A percentile compares a stretch with the other conserved stretches of the same genome.
phyloP scores from a whole-genome alignment of 371 early-diverging fungal genomes.

The Mucor saturninus region DNA sequence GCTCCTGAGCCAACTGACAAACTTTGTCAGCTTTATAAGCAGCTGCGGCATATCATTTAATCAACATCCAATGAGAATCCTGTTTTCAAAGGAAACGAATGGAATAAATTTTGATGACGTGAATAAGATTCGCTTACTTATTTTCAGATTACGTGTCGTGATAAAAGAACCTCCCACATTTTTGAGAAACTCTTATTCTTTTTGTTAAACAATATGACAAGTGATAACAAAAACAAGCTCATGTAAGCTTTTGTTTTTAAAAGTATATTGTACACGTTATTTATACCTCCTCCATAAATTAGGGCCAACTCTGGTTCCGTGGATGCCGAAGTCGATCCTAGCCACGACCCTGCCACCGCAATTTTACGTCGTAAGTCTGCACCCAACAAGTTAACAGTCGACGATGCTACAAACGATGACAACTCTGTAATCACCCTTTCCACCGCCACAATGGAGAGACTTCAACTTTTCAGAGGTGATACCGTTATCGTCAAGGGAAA shows the following conservation, averaged over 20 bases:
- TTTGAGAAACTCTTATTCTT: constrained; percentile 7
- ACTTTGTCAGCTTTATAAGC: too few relatives aligned
- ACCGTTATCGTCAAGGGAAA: constrained; percentile 98
- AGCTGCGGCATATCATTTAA: too few relatives aligned
- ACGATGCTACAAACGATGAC: constrained; percentile 96
- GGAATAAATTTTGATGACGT: constrained; percentile 1
- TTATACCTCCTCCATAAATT: background rate
- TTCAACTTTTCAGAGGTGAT: constrained; percentile 94
- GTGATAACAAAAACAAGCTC: constrained; percentile 30
- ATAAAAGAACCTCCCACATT: constrained; percentile 10
- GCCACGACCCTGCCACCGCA: constrained; percentile 88
- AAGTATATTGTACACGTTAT: background rate
- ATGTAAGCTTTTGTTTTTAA: constrained; percentile 19
- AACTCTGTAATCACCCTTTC: constrained; percentile 92
- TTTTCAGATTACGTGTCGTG: constrained; percentile 10
- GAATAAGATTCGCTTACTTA: background rate
- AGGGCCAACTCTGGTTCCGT: constrained; percentile 57
- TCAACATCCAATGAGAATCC: too few relatives aligned
- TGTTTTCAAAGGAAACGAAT: background rate
- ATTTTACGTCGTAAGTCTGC: constrained; percentile 94
- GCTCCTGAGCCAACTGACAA: too few relatives aligned
- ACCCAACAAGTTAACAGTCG: constrained; percentile 97
- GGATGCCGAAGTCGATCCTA: constrained; percentile 55
- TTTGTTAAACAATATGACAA: constrained; percentile 18
- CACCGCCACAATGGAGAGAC: constrained; percentile 92